A percentile compares a stretch with the other conserved stretches of the same genome.
These are phyloP conservation scores for Nematocida sp. DNA, from an alignment of 371 early-diverging fungal genomes.

Conservation along the genomic window DNA sequence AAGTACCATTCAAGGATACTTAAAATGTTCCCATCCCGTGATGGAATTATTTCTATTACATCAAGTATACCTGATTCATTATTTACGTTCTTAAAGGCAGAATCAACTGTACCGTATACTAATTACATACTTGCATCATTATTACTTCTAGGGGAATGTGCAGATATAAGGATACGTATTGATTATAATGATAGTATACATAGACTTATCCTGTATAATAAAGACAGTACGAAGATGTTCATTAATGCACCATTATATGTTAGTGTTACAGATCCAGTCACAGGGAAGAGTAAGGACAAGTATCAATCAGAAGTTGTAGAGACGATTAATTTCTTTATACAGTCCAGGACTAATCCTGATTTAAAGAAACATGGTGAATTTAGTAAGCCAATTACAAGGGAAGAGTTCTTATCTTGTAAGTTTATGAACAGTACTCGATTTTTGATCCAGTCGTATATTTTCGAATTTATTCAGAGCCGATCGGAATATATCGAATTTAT, in stretches of 20 bases:
- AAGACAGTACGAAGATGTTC: not conserved
- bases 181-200: not conserved
- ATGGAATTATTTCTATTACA: not conserved
- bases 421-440: not conserved
- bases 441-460: not conserved
- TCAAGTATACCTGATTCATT: not conserved
- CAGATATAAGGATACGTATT: not conserved
- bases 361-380: not conserved
- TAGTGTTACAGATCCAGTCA: not conserved
- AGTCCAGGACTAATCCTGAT: not conserved
- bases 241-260: not conserved
- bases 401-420: not conserved
- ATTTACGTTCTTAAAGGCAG: not conserved
- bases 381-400: not conserved
- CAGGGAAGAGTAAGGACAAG: not conserved
- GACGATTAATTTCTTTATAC: not conserved
- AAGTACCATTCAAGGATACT: not conserved
- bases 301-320: not conserved
- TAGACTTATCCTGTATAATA: not conserved
- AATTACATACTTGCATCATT: not conserved
- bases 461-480: not conserved
- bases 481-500: not conserved
- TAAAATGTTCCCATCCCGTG: not conserved
- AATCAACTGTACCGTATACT: not conserved
- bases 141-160: not conserved